Evolutionary conservation across 306 rosid genomes (phyloP).

Genomic region (Prunus padus): DNA sequence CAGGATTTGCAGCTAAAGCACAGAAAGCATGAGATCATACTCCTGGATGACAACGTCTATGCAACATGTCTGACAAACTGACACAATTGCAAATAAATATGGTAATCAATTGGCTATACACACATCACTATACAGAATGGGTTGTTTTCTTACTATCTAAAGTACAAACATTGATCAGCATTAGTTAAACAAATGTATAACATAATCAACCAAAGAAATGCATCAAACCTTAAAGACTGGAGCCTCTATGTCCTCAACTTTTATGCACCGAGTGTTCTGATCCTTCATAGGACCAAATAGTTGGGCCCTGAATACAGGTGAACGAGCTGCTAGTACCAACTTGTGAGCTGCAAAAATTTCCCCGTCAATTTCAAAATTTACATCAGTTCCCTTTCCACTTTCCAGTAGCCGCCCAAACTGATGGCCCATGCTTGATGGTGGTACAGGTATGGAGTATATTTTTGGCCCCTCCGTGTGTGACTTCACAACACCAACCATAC

Average conservation of each 20-base stretch:
- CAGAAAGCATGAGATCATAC: neutral
- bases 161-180: neutral
- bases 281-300: constrained; percentile 92
- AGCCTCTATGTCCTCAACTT: constrained; percentile 80
- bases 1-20: neutral
- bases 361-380: constrained; percentile 66
- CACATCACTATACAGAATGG: no score
- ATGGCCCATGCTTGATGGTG: constrained; percentile 62
- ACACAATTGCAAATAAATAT: neutral
- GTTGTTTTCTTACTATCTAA: neutral
- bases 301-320: constrained; percentile 89
- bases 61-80: neutral
- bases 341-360: constrained; percentile 72
- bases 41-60: neutral
- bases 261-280: constrained; percentile 57
- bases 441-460: constrained; percentile 60
- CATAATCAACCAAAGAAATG: neutral
- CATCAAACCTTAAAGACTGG: constrained; percentile 73
- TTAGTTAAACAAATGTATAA: neutral
- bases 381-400: constrained; percentile 70
- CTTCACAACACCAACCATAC: constrained; percentile 79
- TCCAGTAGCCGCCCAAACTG: constrained; percentile 68
- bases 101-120: neutral
- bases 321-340: constrained; percentile 77
- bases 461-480: constrained; percentile 72